A percentile compares a stretch with the other conserved stretches of the same genome.
These are phyloP conservation scores for Trichoderma endophyticum DNA, from an alignment of 2,329 filamentous ascomycete genomes.

Conservation along the genomic window DNA sequence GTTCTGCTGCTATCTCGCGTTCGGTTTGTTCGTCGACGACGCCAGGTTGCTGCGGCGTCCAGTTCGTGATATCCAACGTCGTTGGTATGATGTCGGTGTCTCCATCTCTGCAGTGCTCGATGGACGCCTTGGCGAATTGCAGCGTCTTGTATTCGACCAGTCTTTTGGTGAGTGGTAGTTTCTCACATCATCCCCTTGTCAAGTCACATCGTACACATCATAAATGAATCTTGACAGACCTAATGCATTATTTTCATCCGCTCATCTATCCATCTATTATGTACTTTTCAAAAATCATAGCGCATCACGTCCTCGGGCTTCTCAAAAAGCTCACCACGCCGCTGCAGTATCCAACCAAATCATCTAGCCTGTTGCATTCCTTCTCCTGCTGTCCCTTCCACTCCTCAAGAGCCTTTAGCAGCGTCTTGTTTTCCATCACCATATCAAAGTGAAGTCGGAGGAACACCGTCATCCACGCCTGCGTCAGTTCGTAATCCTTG, in stretches of 20 bases:
- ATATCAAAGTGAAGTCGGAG: conserved; percentile 69
- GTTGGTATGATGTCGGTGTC: background rate
- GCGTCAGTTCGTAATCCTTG: conserved; percentile 86
- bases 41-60: too few species aligned
- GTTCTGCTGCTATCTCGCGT: background rate
- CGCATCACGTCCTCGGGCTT: conserved; percentile 49
- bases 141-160: background rate
- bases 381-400: conserved; percentile 72
- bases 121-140: background rate
- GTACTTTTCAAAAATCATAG: background rate
- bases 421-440: conserved; percentile 47
- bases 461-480: conserved; percentile 98
- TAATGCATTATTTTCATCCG: background rate
- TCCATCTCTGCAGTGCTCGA: too few species aligned
- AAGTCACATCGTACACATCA: background rate
- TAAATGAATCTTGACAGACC: background rate
- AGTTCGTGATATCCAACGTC: background rate
- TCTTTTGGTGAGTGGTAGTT: background rate
- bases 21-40: background rate
- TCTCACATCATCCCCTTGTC: background rate
- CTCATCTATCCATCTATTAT: background rate
- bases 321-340: conserved; percentile 83
- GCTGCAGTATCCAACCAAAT: conserved; percentile 80
- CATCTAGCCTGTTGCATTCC: conserved; percentile 68
- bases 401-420: conserved; percentile 58